Evolutionary conservation across 257 asterid species (phyloP), one percentile per base, ranked within the genome.

Genomic region (Lycium barbarum): DNA sequence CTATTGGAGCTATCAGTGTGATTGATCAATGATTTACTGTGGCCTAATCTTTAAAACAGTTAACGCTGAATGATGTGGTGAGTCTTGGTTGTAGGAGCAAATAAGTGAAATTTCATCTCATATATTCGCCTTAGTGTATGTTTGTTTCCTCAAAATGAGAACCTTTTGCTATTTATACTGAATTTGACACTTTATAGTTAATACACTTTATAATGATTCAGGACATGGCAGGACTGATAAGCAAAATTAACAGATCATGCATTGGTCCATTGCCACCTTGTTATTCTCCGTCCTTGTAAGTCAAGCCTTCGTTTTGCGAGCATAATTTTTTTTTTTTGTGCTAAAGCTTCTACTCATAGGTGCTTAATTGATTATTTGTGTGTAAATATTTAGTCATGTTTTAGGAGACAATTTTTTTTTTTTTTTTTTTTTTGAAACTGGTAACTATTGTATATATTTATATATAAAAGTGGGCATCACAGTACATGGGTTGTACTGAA

Each of bases 151-250:
- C 65, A 33, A 2, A 53, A 78, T 78, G 82, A 53, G 15, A 78
- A 53, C 9, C 20, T 53, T 0, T 78, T 62, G 55, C 7, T 47
- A 26, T 70, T 59, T 63, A 8, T 22, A 58, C 26, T 79, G 54
- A 63, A 33, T 84, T 40, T 33, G 59, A 58, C 58, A 40, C 18
- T 71, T 71, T 59, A 45, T 68, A 62, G n/a, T n/a, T n/a, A n/a
- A 49, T 89, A 55, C 38, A 53, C 40, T 73, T 3, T 2, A n/a
- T 59, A 65, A 36, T 90, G 86, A 89, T 91, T 76, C 91, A 97
- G 99, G 98, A 97, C 90, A 97, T 97, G 99, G 99, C 98, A 13
- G 99, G 99, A 85, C 84, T 97, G 73, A 95, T 97, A 87, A 97
- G 99, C 91, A 97, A 97, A 92, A 94, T 97, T 73, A 95, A 97